Evolutionary conservation across 2,329 filamentous ascomycete genomes (phyloP), one percentile per base, ranked within the genome.

Genomic region (Pseudocercospora crystallina): DNA sequence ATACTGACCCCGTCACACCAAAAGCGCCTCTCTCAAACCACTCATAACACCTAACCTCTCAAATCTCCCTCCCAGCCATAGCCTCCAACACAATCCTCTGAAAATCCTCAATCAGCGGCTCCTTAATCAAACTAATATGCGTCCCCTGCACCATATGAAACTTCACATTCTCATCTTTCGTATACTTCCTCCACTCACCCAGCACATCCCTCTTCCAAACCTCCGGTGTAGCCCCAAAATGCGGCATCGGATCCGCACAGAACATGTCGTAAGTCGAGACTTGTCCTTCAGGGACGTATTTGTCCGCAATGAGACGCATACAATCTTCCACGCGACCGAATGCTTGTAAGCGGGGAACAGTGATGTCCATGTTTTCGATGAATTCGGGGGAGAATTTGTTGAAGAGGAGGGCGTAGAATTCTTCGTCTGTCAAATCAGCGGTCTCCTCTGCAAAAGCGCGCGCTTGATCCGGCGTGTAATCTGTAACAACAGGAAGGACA

Each of bases 291-390:
- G 58, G 51, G 13, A 54, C 54, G 47, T 60, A 57, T 26, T 53
- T 36, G 14, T 40, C 34, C 10, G 53, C 54, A 14, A 60, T 59
- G 5, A 49, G 41, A 12, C 57, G 50, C 47, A 56, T 55, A 33
- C 50, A 52, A 34, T 60, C 57, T 41, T 60, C 57, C 4, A 60
- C 57, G 5, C 57, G 31, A 5, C 52, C 55, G 17, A 52, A 58
- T 2, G 56, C 58, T 29, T 60, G 51, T 9, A 60, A 40, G 8
- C 58, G 49, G 13, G 51, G 58, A 2, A 60, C 53, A 2, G 56
- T 57, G 40, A 60, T 47, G 20, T 55, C 56, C 51, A 54, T 56
- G 12, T 57, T 53, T 43, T 58, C 53, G 42, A 60, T 60, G 38
- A 60, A 51, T 13, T 57, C 53, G 10, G 53, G 58, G 5, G 53